Evolutionary conservation across 805 yeast species (phyloP).

Genomic region (Yamadazyma olivae): DNA sequence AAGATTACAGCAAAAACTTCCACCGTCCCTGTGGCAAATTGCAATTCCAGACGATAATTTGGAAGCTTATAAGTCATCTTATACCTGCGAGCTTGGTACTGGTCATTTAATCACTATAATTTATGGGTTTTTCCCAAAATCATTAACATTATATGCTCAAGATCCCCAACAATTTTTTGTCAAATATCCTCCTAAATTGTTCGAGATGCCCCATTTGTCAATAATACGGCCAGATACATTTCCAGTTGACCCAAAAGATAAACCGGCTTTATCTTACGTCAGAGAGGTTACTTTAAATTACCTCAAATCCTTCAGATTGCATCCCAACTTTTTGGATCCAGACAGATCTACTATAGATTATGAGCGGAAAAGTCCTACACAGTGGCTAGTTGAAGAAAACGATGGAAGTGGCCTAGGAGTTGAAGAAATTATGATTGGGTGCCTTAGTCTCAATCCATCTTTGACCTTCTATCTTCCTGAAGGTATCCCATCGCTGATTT

Average conservation of each 20-base stretch:
- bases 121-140: conserved; percentile 58
- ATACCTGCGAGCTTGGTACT: conserved; percentile 13
- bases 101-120: conserved; percentile 44
- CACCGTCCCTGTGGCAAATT: conserved; percentile 15
- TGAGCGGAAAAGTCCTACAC: conserved; percentile 18
- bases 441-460: conserved; percentile 20
- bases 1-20: conserved; percentile 5
- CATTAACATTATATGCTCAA: conserved; percentile 40
- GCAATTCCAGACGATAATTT: conserved; percentile 11
- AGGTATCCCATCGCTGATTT: not conserved
- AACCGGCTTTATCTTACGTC: conserved; percentile 1
- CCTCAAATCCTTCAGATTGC: conserved; percentile 38
- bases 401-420: conserved; percentile 13
- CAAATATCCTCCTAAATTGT: conserved; percentile 12
- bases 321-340: conserved; percentile 43
- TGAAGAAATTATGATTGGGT: conserved; percentile 22
- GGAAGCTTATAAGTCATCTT: not conserved
- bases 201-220: conserved; percentile 10
- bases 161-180: conserved; percentile 36
- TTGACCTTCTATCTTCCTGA: conserved; percentile 9
- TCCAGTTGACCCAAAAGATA: conserved; percentile 1
- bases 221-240: not conserved
- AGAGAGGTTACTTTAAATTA: conserved; percentile 19
- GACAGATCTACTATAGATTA: conserved; percentile 16
- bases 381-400: conserved; percentile 18